Percentiles rank a stretch among this genome's conserved stretches.
phyloP scores from a whole-genome alignment of 371 early-diverging fungal species.

The Mucor saturninus region DNA sequence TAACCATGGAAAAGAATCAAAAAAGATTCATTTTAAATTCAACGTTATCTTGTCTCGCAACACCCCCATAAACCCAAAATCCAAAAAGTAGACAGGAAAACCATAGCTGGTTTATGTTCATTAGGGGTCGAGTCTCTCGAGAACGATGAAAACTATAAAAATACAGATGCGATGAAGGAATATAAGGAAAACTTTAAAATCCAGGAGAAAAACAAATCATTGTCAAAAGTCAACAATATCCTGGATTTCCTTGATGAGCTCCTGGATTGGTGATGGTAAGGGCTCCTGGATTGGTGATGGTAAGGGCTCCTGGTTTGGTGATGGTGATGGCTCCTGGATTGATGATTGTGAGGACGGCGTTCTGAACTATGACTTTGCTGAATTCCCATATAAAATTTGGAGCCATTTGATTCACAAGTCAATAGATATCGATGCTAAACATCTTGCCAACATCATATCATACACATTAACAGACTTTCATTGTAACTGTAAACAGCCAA shows the following conservation, averaged over 20 bases:
- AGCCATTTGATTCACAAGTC: conserved; percentile 10
- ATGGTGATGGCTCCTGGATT: neutral
- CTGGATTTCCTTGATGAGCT: conserved; percentile 1
- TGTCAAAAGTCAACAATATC: conserved; percentile 8
- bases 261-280: too few relatives aligned
- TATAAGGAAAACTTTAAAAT: conserved; percentile 3
- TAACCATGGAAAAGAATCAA: conserved; percentile 12
- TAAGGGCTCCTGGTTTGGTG: too few relatives aligned
- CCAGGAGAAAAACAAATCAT: conserved; percentile 11
- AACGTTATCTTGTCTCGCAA: conserved; percentile 6
- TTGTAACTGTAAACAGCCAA: conserved; percentile 26
- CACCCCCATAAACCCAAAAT: conserved; percentile 20
- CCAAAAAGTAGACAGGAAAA: conserved; percentile 10
- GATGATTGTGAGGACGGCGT: neutral
- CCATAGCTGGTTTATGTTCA: conserved; percentile 7
- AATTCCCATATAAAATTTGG: conserved; percentile 11
- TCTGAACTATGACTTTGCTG: conserved; percentile 11
- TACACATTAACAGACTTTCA: conserved; percentile 24
- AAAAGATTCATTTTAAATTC: conserved; percentile 19
- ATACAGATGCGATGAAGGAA: conserved; percentile 1
- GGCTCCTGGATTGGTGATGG: too few relatives aligned
- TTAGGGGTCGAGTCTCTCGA: conserved; percentile 12
- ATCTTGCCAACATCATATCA: conserved; percentile 14
- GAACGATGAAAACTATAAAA: neutral
- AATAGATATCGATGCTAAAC: conserved; percentile 4